Base-by-base conservation (phyloP, 306 rosid species). In the Dryas octopetala region DNA sequence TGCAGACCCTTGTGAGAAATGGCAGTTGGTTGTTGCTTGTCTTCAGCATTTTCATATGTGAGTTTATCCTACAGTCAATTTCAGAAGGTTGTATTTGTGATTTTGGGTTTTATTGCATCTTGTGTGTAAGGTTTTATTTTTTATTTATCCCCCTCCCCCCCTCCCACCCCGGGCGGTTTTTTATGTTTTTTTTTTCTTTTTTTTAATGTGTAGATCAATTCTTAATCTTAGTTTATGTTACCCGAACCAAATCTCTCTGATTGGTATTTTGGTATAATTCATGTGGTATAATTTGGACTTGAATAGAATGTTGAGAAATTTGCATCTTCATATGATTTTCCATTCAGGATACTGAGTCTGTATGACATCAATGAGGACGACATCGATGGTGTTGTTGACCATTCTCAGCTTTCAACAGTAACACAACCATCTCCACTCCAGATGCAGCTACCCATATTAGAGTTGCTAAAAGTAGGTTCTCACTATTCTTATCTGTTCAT, bases 1-100 rank as follows among this genome's bases (percentile, higher is more conserved):
- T 74, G 88, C 85, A 0, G 91, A 91, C 87, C 91, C 96, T 17
- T 82, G 86, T 72, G 98, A 91, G 85, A 95, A 95, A 81, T 95
- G 98, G 98, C 90, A 91, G 84, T 85, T 95, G 82, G 96, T 90
- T 82, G 88, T 87, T 62, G 91, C 93, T 43, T 95, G 97, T 85
- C 97, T 95, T 81, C 82, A 88, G 71, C 96, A 95, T 85, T 95
- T 95, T 83, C 92, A 82, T 68, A 88, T 87, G 98, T 95, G 83
- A 85, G 98, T 88, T 70, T 59, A 76, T 84, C 61, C 43, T 59
- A 63, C 59, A 44, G 69, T 63, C 69, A 9, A 41, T 71, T 43
- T 68, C 62, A 45, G 75, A 66, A 77, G 67, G 2, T 73, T 78
- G 64, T 79, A 23, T 32, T 41, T 50, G 47, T 57, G 69, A 41